Base-by-base conservation (phyloP, 345 rosid species). In the Euphorbia lathyris region DNA sequence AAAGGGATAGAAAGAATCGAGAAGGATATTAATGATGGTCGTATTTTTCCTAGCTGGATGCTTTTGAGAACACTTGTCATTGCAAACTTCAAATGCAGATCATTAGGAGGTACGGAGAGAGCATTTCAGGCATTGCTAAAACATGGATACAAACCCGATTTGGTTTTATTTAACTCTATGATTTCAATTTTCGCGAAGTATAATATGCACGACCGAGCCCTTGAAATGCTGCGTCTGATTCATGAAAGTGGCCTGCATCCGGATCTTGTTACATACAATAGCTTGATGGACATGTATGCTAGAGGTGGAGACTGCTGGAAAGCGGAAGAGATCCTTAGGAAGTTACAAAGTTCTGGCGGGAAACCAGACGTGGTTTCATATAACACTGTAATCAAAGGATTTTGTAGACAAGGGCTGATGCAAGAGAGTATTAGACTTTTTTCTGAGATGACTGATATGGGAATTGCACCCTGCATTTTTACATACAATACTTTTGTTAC, bases 331-430 rank as follows among this genome's bases (percentile, higher is more conserved):
- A 76, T 93, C 55, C 88, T 93, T 14, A 83, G 67, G 74, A 80
- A 69, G 47, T 70, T 93, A 63, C 74, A 77, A 7, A 78, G 38
- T 9, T 78, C 88, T 0, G 85, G 89, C 25, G 69, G 79, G 20
- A 82, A 70, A 73, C 90, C 97, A 0, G 97, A 90, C 76, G 83
- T 89, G 2, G 86, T 93, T 57, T 90, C 98, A 2, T 93, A 86
- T 78, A 93, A 93, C 75, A 93, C 97, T 16, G 94, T 93, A 74
- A 90, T 93, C 63, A 93, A 93, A 83, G 97, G 92, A 13, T 93
- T 93, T 78, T 93, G 98, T 81, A 80, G 97, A 62, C 79, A 76
- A 83, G 92, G 96, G 66, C 84, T 89, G 59, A 87, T 93, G 91
- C 85, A 89, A 70, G 96, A 93, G 65, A 92, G 96, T 45, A 74